phyloP scores from a whole-genome alignment of 352 stramenopile genomes.

The Pythium dissimile region DNA sequence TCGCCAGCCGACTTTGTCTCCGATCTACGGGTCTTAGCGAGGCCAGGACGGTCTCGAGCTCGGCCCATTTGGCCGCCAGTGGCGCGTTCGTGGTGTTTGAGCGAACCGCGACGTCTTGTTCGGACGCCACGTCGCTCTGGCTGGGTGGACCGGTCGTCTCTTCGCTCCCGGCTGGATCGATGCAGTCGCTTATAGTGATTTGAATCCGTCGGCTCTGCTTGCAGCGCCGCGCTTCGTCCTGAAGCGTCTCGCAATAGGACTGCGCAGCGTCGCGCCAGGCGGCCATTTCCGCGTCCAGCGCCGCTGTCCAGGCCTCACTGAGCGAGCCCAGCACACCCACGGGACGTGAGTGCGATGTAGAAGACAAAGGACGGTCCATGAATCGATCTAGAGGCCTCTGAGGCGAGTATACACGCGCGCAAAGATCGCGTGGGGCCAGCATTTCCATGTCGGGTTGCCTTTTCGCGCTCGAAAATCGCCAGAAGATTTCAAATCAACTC shows the following conservation, averaged over 20 bases:
- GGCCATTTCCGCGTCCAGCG: background rate
- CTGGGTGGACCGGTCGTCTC: background rate
- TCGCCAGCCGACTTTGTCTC: background rate
- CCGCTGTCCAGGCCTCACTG: background rate
- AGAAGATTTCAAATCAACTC: no score
- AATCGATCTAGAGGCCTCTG: no score
- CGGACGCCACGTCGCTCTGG: background rate
- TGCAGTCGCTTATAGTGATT: background rate
- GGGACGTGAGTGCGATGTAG: background rate
- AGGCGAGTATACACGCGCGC: no score
- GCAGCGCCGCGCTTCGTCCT: background rate
- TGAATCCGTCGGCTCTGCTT: background rate
- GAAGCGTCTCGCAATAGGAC: background rate
- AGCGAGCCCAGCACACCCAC: background rate
- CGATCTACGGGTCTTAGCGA: background rate
- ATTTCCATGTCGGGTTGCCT: no score
- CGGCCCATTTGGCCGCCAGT: slow-evolving; percentile 11
- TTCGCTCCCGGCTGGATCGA: no score
- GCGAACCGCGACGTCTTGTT: no score
- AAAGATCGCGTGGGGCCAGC: no score
- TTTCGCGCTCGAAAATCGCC: no score
- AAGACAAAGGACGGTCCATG: background rate
- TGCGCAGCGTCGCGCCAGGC: background rate
- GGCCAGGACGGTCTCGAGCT: slow-evolving; percentile 2
- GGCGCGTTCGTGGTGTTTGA: no score